Conservation (phyloP, 768 basidiomycete genomes). For the Trichaptum fuscoviolaceum region DNA sequence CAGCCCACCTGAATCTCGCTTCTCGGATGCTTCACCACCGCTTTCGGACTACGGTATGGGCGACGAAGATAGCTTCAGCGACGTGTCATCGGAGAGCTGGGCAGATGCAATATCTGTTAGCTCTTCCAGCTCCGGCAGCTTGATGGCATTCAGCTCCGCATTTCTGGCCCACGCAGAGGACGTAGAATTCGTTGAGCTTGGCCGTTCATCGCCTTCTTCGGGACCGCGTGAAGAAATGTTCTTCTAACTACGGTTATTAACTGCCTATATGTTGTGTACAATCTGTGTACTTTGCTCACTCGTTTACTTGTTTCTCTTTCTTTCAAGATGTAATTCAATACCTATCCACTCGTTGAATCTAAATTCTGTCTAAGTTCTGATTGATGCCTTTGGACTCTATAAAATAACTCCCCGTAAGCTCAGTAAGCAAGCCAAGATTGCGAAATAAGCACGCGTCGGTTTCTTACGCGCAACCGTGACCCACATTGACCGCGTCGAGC, state of each 20-base stretch:
- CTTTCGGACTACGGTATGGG: not conserved
- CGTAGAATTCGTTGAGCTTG: not conserved
- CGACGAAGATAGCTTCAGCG: not conserved
- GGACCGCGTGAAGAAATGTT: not conserved
- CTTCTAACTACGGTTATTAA: not conserved
- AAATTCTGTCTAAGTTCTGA: not conserved
- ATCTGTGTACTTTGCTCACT: not conserved
- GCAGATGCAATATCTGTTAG: not conserved
- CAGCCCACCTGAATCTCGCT: not conserved
- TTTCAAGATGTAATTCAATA: not conserved
- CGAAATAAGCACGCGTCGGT: not conserved
- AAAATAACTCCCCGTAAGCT: not conserved
- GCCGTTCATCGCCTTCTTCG: not conserved
- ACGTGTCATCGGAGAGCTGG: not conserved
- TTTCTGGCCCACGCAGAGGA: not conserved
- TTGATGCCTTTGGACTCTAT: not conserved
- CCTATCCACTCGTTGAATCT: too few relatives aligned
- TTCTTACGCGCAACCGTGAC: not conserved
- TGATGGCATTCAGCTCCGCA: slow-evolving; percentile 1
- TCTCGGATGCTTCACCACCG: not conserved
- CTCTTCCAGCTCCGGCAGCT: not conserved
- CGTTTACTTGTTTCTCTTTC: not conserved
- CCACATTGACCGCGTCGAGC: not conserved
- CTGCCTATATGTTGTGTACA: not conserved
- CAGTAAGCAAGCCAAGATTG: not conserved